Evolutionary conservation across 345 rosid genomes (phyloP), one percentile per base, ranked within the genome.

Genomic region (Aquilaria malaccensis): DNA sequence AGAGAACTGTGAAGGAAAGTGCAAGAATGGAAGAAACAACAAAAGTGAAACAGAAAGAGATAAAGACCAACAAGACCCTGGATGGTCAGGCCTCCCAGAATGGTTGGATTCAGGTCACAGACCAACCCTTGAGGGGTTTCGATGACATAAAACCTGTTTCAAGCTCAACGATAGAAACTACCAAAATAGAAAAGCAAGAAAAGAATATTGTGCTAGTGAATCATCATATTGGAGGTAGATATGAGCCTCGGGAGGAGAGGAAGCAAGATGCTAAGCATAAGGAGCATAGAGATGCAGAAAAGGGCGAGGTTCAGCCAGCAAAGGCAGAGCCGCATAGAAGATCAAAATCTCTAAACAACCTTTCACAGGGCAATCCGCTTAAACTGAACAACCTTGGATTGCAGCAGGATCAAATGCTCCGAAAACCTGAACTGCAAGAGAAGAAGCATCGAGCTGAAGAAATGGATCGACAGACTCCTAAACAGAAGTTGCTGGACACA

Each of bases 221-320:
- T 50, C 71, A 13, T 43, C 57, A 50, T 48, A 61, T 14, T 30
- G 67, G 65, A 61, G 64, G 65, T 56, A 72, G 66, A 56, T 80
- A 72, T 52, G 70, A 67, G 30, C 46, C 52, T 52, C 73, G 51
- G 61, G 83, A 60, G 54, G 76, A 73, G 66, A 73, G 61, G 62
- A 74, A 69, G 66, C 73, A 73, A 29, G 79, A 88, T 64, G 66
- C 33, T 53, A 72, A 66, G 58, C 50, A 64, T 48, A 76, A 69
- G 68, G 84, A 70, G 61, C 75, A 73, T 45, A 72, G 62, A 65
- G 70, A 52, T 7, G 13, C 49, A 51, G 81, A 66, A 55, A 71
- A 65, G 71, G 74, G 75, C 2, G 81, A 81, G 65, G 68, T 67
- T 66, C 82, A 71, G 62, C 56, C 56, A 29, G 43, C 13, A 47